Evolutionary conservation across 1,284 basidiomycete genomes (phyloP).

Genomic region (Puccinia triticina): DNA sequence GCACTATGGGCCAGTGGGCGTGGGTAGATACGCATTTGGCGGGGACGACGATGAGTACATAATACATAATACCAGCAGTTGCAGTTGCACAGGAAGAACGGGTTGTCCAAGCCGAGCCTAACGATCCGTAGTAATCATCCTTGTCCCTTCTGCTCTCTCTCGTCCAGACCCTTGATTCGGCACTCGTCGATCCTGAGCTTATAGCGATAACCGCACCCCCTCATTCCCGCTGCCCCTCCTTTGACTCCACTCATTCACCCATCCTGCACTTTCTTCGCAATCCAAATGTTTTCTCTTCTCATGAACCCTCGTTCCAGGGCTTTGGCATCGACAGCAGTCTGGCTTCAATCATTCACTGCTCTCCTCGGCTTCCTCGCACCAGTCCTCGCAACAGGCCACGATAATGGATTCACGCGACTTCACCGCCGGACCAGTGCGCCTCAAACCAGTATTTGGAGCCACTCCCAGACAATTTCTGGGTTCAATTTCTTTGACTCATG

Average conservation of each 20-base stretch:
- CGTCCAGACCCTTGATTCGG: too few relatives aligned
- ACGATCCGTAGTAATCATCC: too few relatives aligned
- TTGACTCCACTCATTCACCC: neutral
- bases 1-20: too few relatives aligned
- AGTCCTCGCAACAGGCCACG: neutral
- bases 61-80: too few relatives aligned
- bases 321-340: neutral
- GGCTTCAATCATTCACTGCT: constrained; percentile 3
- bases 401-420: neutral
- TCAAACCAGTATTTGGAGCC: constrained; percentile 29
- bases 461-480: constrained; percentile 28
- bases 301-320: neutral
- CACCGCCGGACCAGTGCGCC: neutral
- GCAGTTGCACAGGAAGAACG: too few relatives aligned
- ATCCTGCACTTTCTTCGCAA: neutral
- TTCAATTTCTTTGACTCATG: constrained; percentile 30
- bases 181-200: too few relatives aligned
- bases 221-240: too few relatives aligned
- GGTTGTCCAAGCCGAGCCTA: too few relatives aligned
- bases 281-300: neutral
- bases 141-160: too few relatives aligned
- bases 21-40: too few relatives aligned
- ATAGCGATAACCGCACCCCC: too few relatives aligned
- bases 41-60: too few relatives aligned
- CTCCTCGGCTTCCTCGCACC: neutral